Percentiles rank a stretch among this genome's conserved stretches.
Evolutionary conservation across 2,329 filamentous ascomycete genomes (phyloP).

Genomic region (Exophiala oligosperma): DNA sequence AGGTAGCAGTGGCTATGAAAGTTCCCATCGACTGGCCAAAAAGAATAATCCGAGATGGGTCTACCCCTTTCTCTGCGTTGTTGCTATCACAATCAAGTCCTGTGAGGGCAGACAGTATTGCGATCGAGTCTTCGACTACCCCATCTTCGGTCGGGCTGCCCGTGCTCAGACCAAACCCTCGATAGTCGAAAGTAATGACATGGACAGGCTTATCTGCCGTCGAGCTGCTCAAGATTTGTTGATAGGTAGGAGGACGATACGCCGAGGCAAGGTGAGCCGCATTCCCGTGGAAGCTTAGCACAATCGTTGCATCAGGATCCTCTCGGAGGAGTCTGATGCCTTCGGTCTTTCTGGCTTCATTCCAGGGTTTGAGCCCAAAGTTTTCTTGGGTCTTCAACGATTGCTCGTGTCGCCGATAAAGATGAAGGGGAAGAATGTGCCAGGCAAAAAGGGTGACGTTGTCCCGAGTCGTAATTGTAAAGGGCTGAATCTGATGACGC

Average conservation of each 20-base stretch:
- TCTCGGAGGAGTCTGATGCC: slow-evolving; percentile 53
- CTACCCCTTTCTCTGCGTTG: slow-evolving; percentile 47
- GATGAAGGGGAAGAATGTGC: slow-evolving; percentile 80
- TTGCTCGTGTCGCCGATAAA: slow-evolving; percentile 70
- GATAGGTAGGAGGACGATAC: slow-evolving; percentile 74
- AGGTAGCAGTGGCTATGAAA: slow-evolving; percentile 73
- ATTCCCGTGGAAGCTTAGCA: slow-evolving; percentile 65
- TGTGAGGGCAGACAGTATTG: slow-evolving; percentile 66
- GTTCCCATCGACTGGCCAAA: slow-evolving; percentile 88
- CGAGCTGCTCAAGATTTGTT: slow-evolving; percentile 70
- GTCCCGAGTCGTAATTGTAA: slow-evolving; percentile 73
- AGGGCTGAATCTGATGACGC: slow-evolving; percentile 75
- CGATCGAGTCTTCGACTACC: slow-evolving; percentile 74
- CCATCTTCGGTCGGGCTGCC: slow-evolving; percentile 80
- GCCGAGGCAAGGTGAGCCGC: slow-evolving; percentile 82
- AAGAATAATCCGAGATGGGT: slow-evolving; percentile 72
- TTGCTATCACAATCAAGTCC: slow-evolving; percentile 38
- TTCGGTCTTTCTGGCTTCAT: slow-evolving; percentile 49
- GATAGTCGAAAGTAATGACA: slow-evolving; percentile 78
- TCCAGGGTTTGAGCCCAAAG: slow-evolving; percentile 26
- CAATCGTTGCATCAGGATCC: slow-evolving; percentile 53
- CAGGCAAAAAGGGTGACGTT: slow-evolving; percentile 79
- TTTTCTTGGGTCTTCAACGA: slow-evolving; percentile 47
- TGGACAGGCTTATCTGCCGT: slow-evolving; percentile 64
- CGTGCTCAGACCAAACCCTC: slow-evolving; percentile 62